Evolutionary conservation across 176 grass and related monocot species (phyloP), one percentile per base, ranked within the genome.

Genomic region (Cocos nucifera): DNA sequence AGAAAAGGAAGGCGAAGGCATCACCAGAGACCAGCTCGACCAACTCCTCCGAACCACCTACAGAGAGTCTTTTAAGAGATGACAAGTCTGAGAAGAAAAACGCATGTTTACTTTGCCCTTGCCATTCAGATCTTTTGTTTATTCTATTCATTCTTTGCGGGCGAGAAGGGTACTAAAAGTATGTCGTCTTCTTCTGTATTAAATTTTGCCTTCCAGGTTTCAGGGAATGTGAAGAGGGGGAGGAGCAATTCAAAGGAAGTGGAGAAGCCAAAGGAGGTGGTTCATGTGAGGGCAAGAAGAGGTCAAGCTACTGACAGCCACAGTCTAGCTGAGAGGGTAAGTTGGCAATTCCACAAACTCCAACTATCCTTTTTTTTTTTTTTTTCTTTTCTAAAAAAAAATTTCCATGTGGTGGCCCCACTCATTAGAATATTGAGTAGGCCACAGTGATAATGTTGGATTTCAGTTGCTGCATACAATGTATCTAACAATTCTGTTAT

Each of bases 251-350:
- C 70, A 19, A 56, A 56, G 51, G 59, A 63, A 22, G 70, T 19
- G 27, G 70, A 73, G 27, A 73, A 73, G 51, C 51, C 28, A 18
- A 56, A 15, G 60, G 70, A 73, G 70, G 70, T 73, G 59, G 70
- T 73, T 49, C 70, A 63, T 63, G 70, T 73, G 50, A 63, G 70
- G 70, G 59, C 70, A 55, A 63, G 59, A 63, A 63, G 59, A 54
- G 70, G 70, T 6, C 70, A 63, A 24, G 70, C 70, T 10, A 73
- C 70, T 55, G 70, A 73, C 20, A 73, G 70, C 51, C 70, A 73
- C 50, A 73, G 70, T 22, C 70, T 73, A 15, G 70, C 70, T n/a
- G 70, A 73, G 59, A 62, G 70, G 59, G 70, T 73, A 63, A 62
- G 49, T n/a, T 20, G 6, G 59, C 5, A 22, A 62, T 53, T 59